Evolutionary conservation across 2,329 filamentous ascomycete species (phyloP), one percentile per base, ranked within the genome.

Genomic region (Coniochaeta ligniaria): DNA sequence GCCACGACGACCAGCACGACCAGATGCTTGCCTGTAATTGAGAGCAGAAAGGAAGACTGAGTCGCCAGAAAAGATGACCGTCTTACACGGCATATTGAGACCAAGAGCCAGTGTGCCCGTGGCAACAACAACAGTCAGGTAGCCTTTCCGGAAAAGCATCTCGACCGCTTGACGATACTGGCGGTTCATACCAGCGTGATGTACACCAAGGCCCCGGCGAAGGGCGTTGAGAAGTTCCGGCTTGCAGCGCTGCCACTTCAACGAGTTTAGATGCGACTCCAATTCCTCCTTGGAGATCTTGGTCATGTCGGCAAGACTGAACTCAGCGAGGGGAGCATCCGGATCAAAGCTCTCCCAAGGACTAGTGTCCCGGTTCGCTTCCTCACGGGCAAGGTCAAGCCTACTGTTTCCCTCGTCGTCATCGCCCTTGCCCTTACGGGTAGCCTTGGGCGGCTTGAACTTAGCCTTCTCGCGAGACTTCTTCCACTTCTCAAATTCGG

Each of bases 71-170:
- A 94, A 94, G 1, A 92, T 84, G 0, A 92, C 89, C 1, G 90
- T 94, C 71, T 90, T 91, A 71, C 89, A 93, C 11, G 90, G 90
- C 87, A 91, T 91, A 66, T 91, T 94, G 75, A 94, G 89, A 76
- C 90, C 90, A 6, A 93, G 76, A 1, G 88, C 87, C 24, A 92
- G 79, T 0, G 89, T 92, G 1, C 89, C 90, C 1, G 90, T 93
- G 0, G 90, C 89, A 28, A 93, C 80, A 31, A 93, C 85, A 1
- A 89, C 85, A 8, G 83, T 81, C 45, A 93, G 72, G 68, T 83
- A 92, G 0, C 89, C 88, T 69, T 83, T 88, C 9, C 90, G 82
- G 74, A 92, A 92, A 8, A 92, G 74, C 62, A 90, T 88, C 68
- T 92, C 89, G 1, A 91, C 87, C 22, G 80, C 78, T 70, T 92